Evolutionary conservation across 2,329 filamentous ascomycete genomes (phyloP), one percentile per base, ranked within the genome.

Genomic region (Pleurostoma richardsiae): DNA sequence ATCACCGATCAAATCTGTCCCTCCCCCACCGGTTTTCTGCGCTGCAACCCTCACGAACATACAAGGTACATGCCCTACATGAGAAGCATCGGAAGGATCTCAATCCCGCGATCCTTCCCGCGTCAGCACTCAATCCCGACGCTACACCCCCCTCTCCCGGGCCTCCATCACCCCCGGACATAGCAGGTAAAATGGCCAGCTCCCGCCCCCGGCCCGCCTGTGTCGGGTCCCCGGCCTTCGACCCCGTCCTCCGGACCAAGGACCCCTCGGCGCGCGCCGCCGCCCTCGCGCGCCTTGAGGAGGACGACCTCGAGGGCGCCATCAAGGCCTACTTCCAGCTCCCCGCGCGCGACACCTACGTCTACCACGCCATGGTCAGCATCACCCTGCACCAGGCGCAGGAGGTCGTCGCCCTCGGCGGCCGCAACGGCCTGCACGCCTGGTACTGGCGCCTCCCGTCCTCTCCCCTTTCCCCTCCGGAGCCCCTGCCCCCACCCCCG

Each of bases 291-390:
- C 55, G 64, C n/a, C 63, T 78, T 39, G 50, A 58, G n/a, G 53
- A 59, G 4, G 55, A 67, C 44, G 67, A 77, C 58, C 59, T 79
- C 43, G 63, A 67, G 52, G 60, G 59, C 42, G 74, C 76, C 50
- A 70, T 72, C 48, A 57, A 66, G 44, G 56, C 62, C 26, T 68
- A 74, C 49, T 70, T 79, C 46, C 53, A 64, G 41, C 64, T 79
- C 26, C 68, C 72, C 3, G 60, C 66, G 26, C 56, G 56, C 46
- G 75, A 79, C 52, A 50, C 54, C 19, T 79, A 76, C 54, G 70
- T 70, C 42, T 79, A 79, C 58, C 73, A 77, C 59, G 76, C 75
- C 51, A 70, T 73, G 48, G 67, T 68, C 39, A 73, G 71, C 52
- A 72, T 79, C 43, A 72, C 65, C 41, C 65, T 79, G 30, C 62